Evolutionary conservation across 805 yeast genomes (phyloP).

Genomic region (Ogataea degrootiae): DNA sequence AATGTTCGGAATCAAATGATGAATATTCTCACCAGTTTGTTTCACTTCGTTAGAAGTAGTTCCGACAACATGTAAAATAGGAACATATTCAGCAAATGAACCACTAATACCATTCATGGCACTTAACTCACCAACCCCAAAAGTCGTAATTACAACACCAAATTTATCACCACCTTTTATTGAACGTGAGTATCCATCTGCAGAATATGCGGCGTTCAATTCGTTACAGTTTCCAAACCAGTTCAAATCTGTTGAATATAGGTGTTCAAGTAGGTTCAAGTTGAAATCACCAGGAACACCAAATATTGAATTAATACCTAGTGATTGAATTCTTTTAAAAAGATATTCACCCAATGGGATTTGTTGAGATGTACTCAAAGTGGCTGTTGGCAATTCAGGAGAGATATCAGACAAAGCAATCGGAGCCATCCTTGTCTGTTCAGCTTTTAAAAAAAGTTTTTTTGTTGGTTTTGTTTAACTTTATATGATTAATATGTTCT

Average conservation of each 20-base stretch:
- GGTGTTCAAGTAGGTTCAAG: conserved; percentile 59
- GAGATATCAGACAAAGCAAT: conserved; percentile 1
- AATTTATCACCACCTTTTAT: conserved; percentile 41
- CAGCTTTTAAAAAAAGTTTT: too few relatives aligned
- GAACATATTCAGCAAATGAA: conserved; percentile 75
- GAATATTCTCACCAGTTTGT: conserved; percentile 33
- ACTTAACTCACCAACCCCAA: conserved; percentile 86
- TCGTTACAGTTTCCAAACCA: conserved; percentile 90
- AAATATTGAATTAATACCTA: conserved; percentile 57
- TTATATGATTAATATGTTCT: too few relatives aligned
- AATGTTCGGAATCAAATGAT: conserved; percentile 56
- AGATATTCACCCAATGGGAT: conserved; percentile 61
- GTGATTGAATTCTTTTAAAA: conserved; percentile 51
- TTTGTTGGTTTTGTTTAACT: too few relatives aligned
- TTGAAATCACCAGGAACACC: conserved; percentile 83
- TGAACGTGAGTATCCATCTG: conserved; percentile 80
- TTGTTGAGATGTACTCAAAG: conserved; percentile 3
- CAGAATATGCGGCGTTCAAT: conserved; percentile 83
- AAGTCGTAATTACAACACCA: conserved; percentile 67
- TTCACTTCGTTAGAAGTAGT: conserved; percentile 45
- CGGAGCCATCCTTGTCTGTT: conserved; percentile 3
- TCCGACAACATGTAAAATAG: conserved; percentile 82
- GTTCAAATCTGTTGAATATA: conserved; percentile 48
- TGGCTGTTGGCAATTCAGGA: background rate
- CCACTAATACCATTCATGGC: conserved; percentile 83